phyloP scores from a whole-genome alignment of 2,329 filamentous ascomycete species.

The Cyphellophora europaea region DNA sequence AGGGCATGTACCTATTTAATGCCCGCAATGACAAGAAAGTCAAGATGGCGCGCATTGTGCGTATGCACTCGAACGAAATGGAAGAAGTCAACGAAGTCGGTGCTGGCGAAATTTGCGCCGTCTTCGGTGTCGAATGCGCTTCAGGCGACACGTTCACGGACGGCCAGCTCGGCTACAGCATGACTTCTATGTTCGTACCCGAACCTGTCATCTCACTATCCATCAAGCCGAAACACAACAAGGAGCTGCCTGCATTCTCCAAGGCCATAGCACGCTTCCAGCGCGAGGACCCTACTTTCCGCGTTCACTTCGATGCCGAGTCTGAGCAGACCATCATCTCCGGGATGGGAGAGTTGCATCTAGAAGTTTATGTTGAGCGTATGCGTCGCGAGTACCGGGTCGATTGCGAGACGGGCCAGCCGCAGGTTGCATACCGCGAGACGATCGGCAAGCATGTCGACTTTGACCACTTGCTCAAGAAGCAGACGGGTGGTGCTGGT shows the following conservation, averaged over 20 bases:
- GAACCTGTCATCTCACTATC: conserved; percentile 97
- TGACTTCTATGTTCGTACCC: conserved; percentile 95
- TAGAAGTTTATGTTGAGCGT: conserved; percentile 96
- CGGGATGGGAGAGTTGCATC: conserved; percentile 94
- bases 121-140: conserved; percentile 95
- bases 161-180: conserved; percentile 80
- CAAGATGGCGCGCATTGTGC: conserved; percentile 91
- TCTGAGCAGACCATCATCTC: conserved; percentile 96
- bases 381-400: conserved; percentile 95
- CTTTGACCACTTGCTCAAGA: conserved; percentile 90
- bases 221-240: conserved; percentile 89
- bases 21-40: conserved; percentile 92
- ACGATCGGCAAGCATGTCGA: conserved; percentile 71
- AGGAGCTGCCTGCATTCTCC: conserved; percentile 86
- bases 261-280: conserved; percentile 99
- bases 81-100: conserved; percentile 89
- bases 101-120: conserved; percentile 94
- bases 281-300: conserved; percentile 95
- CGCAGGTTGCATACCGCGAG: conserved; percentile 94
- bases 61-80: conserved; percentile 99
- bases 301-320: conserved; percentile 83
- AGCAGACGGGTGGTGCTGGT: conserved; percentile 90
- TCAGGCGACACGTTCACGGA: conserved; percentile 98
- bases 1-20: conserved; percentile 87
- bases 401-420: conserved; percentile 90